These are phyloP conservation scores for Aaosphaeria pasadenensis DNA, from an alignment of 2,329 filamentous ascomycete genomes.

Conservation along the genomic window DNA sequence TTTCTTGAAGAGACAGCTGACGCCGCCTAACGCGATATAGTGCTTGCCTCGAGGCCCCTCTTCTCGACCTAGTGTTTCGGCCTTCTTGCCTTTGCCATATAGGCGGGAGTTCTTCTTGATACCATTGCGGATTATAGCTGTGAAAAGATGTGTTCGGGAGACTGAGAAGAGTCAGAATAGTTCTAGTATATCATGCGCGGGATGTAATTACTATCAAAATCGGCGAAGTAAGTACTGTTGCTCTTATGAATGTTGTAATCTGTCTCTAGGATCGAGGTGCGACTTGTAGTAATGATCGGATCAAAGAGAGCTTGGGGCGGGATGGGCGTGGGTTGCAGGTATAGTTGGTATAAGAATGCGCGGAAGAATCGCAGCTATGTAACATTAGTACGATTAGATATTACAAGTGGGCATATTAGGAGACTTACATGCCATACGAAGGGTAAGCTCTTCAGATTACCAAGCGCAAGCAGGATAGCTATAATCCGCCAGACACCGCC, in stretches of 20 bases:
- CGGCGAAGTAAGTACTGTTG: conserved; percentile 82
- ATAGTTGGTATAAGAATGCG: conserved; percentile 47
- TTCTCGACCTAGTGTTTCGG: conserved; percentile 14
- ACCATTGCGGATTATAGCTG: conserved; percentile 47
- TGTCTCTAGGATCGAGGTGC: conserved; percentile 70
- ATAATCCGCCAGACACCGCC: conserved; percentile 34
- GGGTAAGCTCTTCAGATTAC: conserved; percentile 73
- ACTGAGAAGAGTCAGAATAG: conserved; percentile 29
- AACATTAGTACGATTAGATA: background rate
- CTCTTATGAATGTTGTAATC: conserved; percentile 86
- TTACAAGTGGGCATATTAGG: background rate
- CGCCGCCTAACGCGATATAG: conserved; percentile 45
- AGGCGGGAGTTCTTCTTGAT: conserved; percentile 33
- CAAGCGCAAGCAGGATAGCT: conserved; percentile 29
- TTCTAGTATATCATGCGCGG: no score
- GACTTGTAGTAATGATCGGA: conserved; percentile 64
- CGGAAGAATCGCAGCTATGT: conserved; percentile 45
- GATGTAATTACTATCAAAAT: conserved; percentile 60
- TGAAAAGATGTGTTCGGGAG: conserved; percentile 76
- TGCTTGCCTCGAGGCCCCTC: conserved; percentile 21
- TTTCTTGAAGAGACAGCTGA: conserved; percentile 47
- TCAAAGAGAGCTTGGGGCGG: conserved; percentile 67
- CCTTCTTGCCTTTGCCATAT: conserved; percentile 12
- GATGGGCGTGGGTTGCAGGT: conserved; percentile 41
- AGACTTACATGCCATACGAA: conserved; percentile 70